phyloP scores from a whole-genome alignment of 208 protist genomes.

The Trypanosomatidae sp. region DNA sequence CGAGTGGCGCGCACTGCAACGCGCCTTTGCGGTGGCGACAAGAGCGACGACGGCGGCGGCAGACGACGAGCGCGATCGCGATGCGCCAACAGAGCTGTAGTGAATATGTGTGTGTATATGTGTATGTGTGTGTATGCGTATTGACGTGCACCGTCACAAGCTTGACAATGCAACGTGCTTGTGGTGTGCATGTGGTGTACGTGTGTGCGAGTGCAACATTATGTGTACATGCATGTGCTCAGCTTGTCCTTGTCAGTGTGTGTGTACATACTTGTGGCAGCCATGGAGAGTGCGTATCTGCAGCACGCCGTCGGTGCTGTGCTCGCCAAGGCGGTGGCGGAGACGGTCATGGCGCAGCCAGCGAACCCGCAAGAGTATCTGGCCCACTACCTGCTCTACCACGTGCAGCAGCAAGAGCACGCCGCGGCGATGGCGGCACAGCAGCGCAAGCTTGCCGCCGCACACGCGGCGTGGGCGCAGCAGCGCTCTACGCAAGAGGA shows the following conservation, averaged over 20 bases:
- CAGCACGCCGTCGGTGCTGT: conserved; percentile 69
- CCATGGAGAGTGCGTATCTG: conserved; percentile 80
- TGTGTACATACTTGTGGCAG: conserved; percentile 7
- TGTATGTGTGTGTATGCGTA: too few relatives aligned
- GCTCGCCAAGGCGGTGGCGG: conserved; percentile 81
- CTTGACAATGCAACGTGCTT: too few relatives aligned
- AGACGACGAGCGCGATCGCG: too few relatives aligned
- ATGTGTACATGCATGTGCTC: background rate
- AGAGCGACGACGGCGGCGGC: too few relatives aligned
- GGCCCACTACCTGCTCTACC: conserved; percentile 74
- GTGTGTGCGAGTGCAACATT: background rate
- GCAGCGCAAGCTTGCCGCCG: conserved; percentile 20
- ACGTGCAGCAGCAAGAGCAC: conserved; percentile 69
- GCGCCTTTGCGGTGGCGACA: too few relatives aligned
- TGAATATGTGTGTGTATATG: too few relatives aligned
- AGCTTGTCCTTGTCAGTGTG: conserved; percentile 4
- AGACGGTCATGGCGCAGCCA: conserved; percentile 77
- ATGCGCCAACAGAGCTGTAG: too few relatives aligned
- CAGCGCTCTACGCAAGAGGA: conserved; percentile 42
- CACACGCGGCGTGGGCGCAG: conserved; percentile 39
- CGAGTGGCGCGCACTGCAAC: too few relatives aligned
- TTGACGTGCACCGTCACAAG: too few relatives aligned
- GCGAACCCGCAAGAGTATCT: conserved; percentile 87
- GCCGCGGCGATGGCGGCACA: conserved; percentile 8
- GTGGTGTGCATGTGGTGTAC: conserved; percentile 1